These are phyloP conservation scores for Sphagnum magellanicum DNA, from an alignment of 228 moss, liverwort and hornwort genomes.

Conservation along the genomic window DNA sequence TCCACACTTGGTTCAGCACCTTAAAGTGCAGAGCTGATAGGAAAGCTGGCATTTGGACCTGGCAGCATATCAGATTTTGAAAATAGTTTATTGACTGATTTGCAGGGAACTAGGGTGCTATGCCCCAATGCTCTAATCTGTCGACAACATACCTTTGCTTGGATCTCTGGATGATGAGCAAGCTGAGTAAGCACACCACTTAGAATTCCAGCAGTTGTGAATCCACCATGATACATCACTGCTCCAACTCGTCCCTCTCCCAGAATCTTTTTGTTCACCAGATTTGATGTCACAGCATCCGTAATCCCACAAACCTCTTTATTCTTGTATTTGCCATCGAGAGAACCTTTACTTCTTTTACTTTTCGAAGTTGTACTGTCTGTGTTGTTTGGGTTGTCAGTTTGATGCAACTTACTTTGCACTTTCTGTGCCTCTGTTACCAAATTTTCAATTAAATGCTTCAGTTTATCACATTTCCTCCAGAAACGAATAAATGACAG, in stretches of 20 bases:
- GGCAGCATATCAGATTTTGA: background rate
- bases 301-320: background rate
- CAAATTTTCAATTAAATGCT: background rate
- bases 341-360: no score
- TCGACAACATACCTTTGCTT: constrained; percentile 22
- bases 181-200: constrained; percentile 29
- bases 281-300: constrained; percentile 1
- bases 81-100: background rate
- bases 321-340: no score
- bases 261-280: constrained; percentile 3
- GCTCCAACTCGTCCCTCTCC: constrained; percentile 3
- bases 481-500: background rate
- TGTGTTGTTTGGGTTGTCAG: no score
- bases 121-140: background rate
- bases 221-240: constrained; percentile 25
- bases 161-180: constrained; percentile 23
- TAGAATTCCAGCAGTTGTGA: constrained; percentile 20
- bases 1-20: no score
- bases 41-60: no score
- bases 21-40: no score
- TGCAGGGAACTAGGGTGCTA: background rate
- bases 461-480: background rate
- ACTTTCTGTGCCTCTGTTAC: background rate
- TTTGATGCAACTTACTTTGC: no score
- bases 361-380: no score